These are phyloP conservation scores for Lathyrus oleraceus DNA, from an alignment of 306 rosid genomes.

Conservation along the genomic window DNA sequence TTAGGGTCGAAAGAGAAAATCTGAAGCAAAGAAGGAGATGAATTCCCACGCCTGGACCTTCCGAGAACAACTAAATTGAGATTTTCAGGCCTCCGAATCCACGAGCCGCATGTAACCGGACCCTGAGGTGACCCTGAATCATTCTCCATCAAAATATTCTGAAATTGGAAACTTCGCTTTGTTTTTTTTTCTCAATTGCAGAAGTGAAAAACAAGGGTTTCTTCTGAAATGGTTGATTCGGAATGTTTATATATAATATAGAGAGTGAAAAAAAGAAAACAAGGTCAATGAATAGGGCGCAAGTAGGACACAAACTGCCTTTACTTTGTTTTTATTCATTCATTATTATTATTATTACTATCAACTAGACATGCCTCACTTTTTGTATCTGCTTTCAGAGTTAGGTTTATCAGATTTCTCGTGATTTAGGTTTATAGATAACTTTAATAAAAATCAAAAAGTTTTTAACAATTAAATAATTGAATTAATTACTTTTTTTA, in stretches of 20 bases:
- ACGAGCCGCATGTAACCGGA: constrained; percentile 75
- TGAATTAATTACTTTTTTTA: too few species aligned
- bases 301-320: constrained; percentile 20
- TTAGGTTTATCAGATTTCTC: too few species aligned
- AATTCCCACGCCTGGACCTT: constrained; percentile 56
- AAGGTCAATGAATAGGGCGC: not conserved
- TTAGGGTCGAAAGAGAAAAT: constrained; percentile 78
- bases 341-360: too few species aligned
- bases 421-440: too few species aligned
- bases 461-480: too few species aligned
- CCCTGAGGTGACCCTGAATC: constrained; percentile 64
- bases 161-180: constrained; percentile 13
- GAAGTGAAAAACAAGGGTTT: not conserved
- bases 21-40: constrained; percentile 64
- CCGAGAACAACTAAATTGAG: constrained; percentile 57
- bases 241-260: not conserved
- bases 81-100: constrained; percentile 94
- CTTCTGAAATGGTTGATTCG: constrained; percentile 3
- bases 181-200: constrained; percentile 36
- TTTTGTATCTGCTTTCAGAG: too few species aligned
- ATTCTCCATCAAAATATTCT: constrained; percentile 48
- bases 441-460: too few species aligned
- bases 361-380: not conserved
- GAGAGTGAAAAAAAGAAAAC: not conserved
- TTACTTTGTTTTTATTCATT: constrained; percentile 18